Evolutionary conservation across 371 early-diverging fungal genomes (phyloP).

Genomic region (Blastocladiella emersonii): DNA sequence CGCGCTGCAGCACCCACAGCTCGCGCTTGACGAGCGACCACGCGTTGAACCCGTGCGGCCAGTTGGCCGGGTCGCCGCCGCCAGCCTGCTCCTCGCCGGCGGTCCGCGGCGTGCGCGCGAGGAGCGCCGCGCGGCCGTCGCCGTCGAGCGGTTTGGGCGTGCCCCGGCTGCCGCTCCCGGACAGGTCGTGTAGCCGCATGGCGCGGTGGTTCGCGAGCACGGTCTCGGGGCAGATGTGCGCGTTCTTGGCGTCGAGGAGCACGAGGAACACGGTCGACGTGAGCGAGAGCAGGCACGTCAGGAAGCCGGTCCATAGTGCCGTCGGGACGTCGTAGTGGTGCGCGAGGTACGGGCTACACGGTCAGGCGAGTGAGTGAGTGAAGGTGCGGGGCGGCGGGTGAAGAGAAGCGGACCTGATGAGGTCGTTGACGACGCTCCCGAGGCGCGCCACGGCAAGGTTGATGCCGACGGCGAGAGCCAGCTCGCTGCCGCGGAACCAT

Average conservation of each 20-base stretch:
- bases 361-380: no score
- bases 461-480: slow-evolving; percentile 31
- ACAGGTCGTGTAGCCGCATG: no score
- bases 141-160: no score
- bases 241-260: not conserved
- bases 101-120: no score
- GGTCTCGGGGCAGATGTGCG: not conserved
- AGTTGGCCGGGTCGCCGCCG: no score
- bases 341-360: not conserved
- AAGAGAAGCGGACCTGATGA: slow-evolving; percentile 13
- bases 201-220: not conserved
- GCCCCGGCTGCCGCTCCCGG: no score
- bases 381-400: not conserved
- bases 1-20: not conserved
- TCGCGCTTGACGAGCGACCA: not conserved
- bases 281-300: slow-evolving; percentile 7
- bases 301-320: slow-evolving; percentile 9
- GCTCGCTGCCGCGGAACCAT: slow-evolving; percentile 31
- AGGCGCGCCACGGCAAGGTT: slow-evolving; percentile 24
- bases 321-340: slow-evolving; percentile 2
- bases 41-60: no score
- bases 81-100: no score
- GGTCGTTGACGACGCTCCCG: slow-evolving; percentile 32
- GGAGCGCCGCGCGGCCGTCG: no score
- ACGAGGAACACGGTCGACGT: not conserved